phyloP scores from a whole-genome alignment of 139 green algal species.

The Picochlorum sp. region DNA sequence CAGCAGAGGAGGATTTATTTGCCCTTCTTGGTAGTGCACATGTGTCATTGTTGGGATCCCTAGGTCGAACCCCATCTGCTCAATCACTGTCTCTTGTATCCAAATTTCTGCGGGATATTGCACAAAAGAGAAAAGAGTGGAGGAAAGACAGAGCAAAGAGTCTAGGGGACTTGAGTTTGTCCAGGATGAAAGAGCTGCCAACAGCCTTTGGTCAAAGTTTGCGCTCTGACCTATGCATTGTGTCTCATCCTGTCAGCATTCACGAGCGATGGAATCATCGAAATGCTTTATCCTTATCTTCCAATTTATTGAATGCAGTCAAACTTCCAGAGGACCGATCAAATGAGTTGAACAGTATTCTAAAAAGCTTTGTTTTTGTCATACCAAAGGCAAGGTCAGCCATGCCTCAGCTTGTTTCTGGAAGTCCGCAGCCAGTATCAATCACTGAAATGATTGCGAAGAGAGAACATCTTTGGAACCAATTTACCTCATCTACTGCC shows the following conservation, averaged over 20 bases:
- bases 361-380: slow-evolving; percentile 71
- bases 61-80: not conserved
- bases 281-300: slow-evolving; percentile 9
- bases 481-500: slow-evolving; percentile 23
- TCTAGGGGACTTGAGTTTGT: slow-evolving; percentile 16
- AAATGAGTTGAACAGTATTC: slow-evolving; percentile 29
- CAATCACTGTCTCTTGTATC: slow-evolving; percentile 13
- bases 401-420: slow-evolving; percentile 42
- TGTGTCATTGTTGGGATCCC: slow-evolving; percentile 3
- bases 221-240: not conserved
- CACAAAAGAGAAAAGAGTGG: slow-evolving; percentile 13
- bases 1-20: not conserved
- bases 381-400: slow-evolving; percentile 69
- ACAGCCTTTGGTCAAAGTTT: slow-evolving; percentile 27
- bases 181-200: slow-evolving; percentile 15
- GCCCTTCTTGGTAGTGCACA: not conserved
- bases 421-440: slow-evolving; percentile 24
- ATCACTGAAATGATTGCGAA: slow-evolving; percentile 23
- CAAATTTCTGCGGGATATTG: slow-evolving; percentile 8
- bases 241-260: not conserved
- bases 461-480: slow-evolving; percentile 22
- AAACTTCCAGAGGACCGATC: slow-evolving; percentile 26
- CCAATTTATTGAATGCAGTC: slow-evolving; percentile 22
- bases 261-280: not conserved
- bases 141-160: slow-evolving; percentile 10